Conservation (phyloP, 805 yeast genomes). For the Zygosaccharomyces kombuchaensis region DNA sequence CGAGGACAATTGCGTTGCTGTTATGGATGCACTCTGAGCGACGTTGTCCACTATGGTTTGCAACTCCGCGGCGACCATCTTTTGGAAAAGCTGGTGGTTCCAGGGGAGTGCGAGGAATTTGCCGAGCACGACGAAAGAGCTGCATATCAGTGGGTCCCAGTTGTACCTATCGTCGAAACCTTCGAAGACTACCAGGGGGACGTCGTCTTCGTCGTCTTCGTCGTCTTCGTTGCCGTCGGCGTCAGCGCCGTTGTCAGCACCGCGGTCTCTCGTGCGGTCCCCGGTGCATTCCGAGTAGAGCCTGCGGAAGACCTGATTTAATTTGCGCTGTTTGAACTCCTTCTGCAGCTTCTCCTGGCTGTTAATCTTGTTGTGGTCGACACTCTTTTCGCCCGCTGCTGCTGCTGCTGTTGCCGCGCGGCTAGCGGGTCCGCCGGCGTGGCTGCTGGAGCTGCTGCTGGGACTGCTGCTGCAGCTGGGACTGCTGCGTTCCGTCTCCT, state of each 20-base stretch:
- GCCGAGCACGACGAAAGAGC: constrained; percentile 9
- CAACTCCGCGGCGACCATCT: constrained; percentile 7
- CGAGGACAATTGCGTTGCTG: constrained; percentile 9
- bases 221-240: background rate
- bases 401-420: background rate
- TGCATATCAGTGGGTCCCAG: constrained; percentile 18
- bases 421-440: background rate
- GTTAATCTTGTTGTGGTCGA: constrained; percentile 4
- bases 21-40: constrained; percentile 12
- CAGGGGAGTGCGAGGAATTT: constrained; percentile 23
- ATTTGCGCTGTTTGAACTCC: constrained; percentile 12
- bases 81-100: constrained; percentile 20
- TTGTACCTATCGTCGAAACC: constrained; percentile 23
- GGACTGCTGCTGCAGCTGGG: background rate
- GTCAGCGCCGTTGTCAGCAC: background rate
- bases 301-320: constrained; percentile 13
- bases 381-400: constrained; percentile 1
- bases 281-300: constrained; percentile 10
- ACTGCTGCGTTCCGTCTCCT: background rate
- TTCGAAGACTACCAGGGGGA: constrained; percentile 22
- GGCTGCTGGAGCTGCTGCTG: constrained; percentile 1
- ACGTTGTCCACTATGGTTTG: constrained; percentile 11
- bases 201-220: background rate
- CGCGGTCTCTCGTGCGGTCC: background rate
- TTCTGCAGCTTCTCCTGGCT: constrained; percentile 13